Conservation (phyloP, 1,284 basidiomycete species). For the Termitomyces sp. region DNA sequence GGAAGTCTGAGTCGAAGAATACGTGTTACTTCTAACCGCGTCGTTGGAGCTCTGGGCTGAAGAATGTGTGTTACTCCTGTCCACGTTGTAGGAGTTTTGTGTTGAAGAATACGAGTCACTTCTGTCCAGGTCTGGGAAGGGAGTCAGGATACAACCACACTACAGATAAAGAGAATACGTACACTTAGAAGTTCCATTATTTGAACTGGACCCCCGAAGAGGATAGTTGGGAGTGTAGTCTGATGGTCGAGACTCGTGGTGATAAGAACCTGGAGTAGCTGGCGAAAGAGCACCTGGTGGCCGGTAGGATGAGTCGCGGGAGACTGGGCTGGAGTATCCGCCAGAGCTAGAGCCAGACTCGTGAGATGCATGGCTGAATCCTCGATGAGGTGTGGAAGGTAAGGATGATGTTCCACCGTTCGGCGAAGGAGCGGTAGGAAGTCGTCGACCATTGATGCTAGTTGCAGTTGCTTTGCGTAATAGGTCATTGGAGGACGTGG, state of each 20-base stretch:
- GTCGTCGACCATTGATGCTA: constrained; percentile 23
- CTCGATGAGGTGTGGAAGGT: constrained; percentile 20
- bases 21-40: neutral
- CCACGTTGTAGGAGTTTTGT: neutral
- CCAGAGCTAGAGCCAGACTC: constrained; percentile 21
- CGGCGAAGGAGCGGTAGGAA: constrained; percentile 24
- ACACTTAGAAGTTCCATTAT: constrained; percentile 7
- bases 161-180: constrained; percentile 4
- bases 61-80: neutral
- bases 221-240: constrained; percentile 10
- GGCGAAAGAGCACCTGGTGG: constrained; percentile 20
- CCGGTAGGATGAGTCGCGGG: constrained; percentile 20
- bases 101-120: constrained; percentile 13
- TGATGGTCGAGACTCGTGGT: constrained; percentile 15
- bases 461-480: constrained; percentile 24
- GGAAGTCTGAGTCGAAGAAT: constrained; percentile 6
- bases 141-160: constrained; percentile 1
- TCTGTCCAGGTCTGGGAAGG: constrained; percentile 14
- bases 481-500: constrained; percentile 24
- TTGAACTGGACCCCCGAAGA: constrained; percentile 3
- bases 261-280: constrained; percentile 14
- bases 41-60: constrained; percentile 10
- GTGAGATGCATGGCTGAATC: constrained; percentile 13
- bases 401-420: constrained; percentile 12
- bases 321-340: constrained; percentile 16